These are phyloP conservation scores for Melampsora americana DNA, from an alignment of 1,284 basidiomycete species.

Conservation along the genomic window DNA sequence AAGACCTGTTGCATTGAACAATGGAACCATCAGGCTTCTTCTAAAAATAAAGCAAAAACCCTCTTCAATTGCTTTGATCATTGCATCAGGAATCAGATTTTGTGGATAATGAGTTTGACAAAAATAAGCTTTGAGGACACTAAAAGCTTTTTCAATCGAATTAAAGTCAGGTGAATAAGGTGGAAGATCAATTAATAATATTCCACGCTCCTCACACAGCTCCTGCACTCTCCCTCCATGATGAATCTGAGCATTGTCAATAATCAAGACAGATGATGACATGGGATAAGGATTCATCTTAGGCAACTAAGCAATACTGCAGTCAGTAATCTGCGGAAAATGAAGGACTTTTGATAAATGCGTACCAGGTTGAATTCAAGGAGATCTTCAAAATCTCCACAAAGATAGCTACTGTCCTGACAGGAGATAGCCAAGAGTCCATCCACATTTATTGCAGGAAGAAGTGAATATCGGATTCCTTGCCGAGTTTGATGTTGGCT, in stretches of 20 bases:
- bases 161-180: constrained; percentile 17
- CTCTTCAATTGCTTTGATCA: not conserved
- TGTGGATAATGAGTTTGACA: not conserved
- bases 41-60: not conserved
- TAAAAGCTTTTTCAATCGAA: too few species aligned
- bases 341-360: not conserved
- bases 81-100: not conserved
- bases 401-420: not conserved
- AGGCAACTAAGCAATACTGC: not conserved
- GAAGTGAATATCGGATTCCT: not conserved
- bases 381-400: not conserved
- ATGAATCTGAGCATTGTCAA: constrained; percentile 2
- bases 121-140: not conserved
- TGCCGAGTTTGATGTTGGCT: not conserved
- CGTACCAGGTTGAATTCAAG: not conserved
- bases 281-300: not conserved
- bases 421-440: not conserved
- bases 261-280: not conserved
- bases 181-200: constrained; percentile 2
- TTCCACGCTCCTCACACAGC: constrained; percentile 1
- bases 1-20: not conserved
- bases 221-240: not conserved
- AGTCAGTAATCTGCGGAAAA: not conserved
- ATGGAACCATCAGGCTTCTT: not conserved
- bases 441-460: not conserved